These are phyloP conservation scores for Saitozyma podzolica DNA, from an alignment of 768 basidiomycete species.

Conservation along the genomic window DNA sequence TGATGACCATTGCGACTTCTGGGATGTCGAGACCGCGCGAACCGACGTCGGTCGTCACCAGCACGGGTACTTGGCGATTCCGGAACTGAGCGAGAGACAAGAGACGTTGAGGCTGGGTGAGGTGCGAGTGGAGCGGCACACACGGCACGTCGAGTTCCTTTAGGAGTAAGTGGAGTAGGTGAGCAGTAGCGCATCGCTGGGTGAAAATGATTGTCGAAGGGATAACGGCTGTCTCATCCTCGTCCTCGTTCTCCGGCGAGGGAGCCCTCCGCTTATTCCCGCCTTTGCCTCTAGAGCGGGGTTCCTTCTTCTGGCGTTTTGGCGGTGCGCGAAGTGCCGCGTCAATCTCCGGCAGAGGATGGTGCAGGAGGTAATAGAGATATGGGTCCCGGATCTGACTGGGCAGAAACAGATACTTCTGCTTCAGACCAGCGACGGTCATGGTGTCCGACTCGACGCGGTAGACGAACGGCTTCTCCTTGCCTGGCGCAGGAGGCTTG, in stretches of 20 bases:
- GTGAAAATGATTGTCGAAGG: slow-evolving; percentile 95
- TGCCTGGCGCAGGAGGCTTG: slow-evolving; percentile 74
- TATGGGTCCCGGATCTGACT: slow-evolving; percentile 92
- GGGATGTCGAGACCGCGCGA: slow-evolving; percentile 94
- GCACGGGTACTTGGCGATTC: slow-evolving; percentile 79
- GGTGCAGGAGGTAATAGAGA: slow-evolving; percentile 81
- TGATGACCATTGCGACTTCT: slow-evolving; percentile 91
- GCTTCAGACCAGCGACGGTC: slow-evolving; percentile 83
- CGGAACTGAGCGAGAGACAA: slow-evolving; percentile 82
- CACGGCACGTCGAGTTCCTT: slow-evolving; percentile 77
- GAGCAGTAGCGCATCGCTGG: slow-evolving; percentile 82
- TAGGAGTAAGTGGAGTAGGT: slow-evolving; percentile 71
- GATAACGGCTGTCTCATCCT: slow-evolving; percentile 60
- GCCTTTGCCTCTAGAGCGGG: slow-evolving; percentile 33
- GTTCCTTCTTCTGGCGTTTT: slow-evolving; percentile 24
- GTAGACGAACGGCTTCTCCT: slow-evolving; percentile 82
- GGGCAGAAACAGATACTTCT: slow-evolving; percentile 86
- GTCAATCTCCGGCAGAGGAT: slow-evolving; percentile 78
- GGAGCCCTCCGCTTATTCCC: slow-evolving; percentile 27
- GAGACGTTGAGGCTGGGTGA: slow-evolving; percentile 87
- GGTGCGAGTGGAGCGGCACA: slow-evolving; percentile 85
- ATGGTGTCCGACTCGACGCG: slow-evolving; percentile 71
- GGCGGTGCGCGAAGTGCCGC: slow-evolving; percentile 60
- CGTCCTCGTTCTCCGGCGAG: slow-evolving; percentile 60
- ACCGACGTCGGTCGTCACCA: slow-evolving; percentile 93